Evolutionary conservation across 805 yeast species (phyloP).

Genomic region (Metschnikowia continentalis): DNA sequence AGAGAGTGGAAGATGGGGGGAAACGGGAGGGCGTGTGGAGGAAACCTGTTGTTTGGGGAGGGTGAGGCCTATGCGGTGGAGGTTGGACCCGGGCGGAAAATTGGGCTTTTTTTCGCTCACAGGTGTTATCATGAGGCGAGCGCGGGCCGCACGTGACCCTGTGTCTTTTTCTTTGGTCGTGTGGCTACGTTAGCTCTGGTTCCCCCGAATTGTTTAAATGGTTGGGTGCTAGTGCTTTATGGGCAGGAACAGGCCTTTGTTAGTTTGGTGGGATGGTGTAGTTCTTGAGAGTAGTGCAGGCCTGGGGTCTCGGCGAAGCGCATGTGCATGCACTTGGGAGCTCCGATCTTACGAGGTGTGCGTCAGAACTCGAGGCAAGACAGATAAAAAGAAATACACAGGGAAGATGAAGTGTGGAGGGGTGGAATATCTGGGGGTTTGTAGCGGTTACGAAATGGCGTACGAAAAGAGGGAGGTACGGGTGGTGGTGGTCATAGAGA

Average conservation of each 20-base stretch:
- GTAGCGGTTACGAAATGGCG: too few species aligned
- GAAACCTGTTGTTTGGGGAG: neutral
- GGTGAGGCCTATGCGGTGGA: neutral
- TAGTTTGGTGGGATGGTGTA: neutral
- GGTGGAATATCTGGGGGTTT: too few species aligned
- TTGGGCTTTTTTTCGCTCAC: slow-evolving; percentile 3
- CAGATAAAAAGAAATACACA: too few species aligned
- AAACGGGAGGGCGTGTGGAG: neutral
- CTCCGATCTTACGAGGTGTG: neutral
- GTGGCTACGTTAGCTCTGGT: neutral
- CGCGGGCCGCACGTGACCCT: slow-evolving; percentile 4
- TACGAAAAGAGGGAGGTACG: too few species aligned
- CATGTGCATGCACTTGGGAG: neutral
- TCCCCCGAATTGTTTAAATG: too few species aligned
- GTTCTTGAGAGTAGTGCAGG: neutral
- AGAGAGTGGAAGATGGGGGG: neutral
- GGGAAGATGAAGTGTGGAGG: too few species aligned
- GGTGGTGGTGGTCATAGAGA: too few species aligned
- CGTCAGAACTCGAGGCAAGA: neutral
- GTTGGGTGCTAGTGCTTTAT: too few species aligned
- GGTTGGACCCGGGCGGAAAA: slow-evolving; percentile 1
- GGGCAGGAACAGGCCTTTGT: too few species aligned
- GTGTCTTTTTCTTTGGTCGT: neutral
- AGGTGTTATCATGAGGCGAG: slow-evolving; percentile 5
- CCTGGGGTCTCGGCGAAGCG: neutral